A percentile compares a stretch with the other conserved stretches of the same genome.
Conservation (phyloP, 306 rosid genomes). For the Cicer arietinum region DNA sequence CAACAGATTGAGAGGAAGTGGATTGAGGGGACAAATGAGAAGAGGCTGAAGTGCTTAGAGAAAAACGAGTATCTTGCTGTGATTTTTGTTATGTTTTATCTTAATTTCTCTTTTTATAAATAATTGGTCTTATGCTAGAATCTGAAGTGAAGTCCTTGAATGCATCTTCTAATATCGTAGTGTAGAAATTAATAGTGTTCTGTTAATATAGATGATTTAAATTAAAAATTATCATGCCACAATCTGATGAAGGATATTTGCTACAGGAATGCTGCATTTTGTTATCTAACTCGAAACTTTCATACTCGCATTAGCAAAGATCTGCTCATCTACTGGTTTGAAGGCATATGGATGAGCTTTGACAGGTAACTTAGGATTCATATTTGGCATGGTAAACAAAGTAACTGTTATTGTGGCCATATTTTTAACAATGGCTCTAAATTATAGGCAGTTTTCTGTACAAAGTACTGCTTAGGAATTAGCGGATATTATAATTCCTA, state of each 20-base stretch:
- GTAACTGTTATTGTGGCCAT: conserved; percentile 15
- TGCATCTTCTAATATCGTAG: too few species aligned
- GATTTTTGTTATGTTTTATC: too few species aligned
- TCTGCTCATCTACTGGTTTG: conserved; percentile 80
- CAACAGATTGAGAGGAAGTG: too few species aligned
- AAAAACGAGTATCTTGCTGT: too few species aligned
- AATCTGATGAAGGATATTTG: conserved; percentile 42
- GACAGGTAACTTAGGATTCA: conserved; percentile 64
- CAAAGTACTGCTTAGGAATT: conserved; percentile 28
- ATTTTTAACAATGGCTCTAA: conserved; percentile 24
- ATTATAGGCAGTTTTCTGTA: conserved; percentile 21
- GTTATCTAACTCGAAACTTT: conserved; percentile 70
- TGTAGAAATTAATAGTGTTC: background rate
- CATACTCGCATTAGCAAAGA: conserved; percentile 62
- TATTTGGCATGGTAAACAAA: conserved; percentile 13
- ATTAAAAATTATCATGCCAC: conserved; percentile 26
- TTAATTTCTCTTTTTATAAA: background rate
- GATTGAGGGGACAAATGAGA: too few species aligned
- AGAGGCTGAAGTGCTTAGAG: too few species aligned
- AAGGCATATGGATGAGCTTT: conserved; percentile 73
- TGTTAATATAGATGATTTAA: conserved; percentile 23
- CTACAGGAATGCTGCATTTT: conserved; percentile 80
- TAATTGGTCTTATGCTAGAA: background rate
- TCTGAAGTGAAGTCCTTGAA: background rate
- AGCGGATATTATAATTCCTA: conserved; percentile 7